These are phyloP conservation scores for Blepharisma japonicum DNA, from an alignment of 73 alveolate genomes.

Conservation along the genomic window DNA sequence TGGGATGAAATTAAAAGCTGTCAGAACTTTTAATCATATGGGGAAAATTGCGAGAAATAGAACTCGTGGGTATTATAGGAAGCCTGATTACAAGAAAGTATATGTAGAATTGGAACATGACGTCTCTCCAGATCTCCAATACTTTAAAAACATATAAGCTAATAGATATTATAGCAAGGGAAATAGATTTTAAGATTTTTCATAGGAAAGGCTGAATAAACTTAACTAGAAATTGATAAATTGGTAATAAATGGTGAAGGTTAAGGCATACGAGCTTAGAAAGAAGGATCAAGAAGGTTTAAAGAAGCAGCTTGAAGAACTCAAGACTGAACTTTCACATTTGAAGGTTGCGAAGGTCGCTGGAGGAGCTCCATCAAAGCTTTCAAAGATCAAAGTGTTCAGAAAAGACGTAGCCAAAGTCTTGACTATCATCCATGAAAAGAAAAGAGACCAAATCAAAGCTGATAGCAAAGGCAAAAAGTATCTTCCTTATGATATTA, in stretches of 20 bases:
- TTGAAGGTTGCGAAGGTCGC: slow-evolving; percentile 78
- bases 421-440: slow-evolving; percentile 80
- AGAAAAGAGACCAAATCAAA: slow-evolving; percentile 73
- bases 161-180: too few relatives aligned
- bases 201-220: too few relatives aligned
- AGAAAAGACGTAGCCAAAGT: slow-evolving; percentile 87
- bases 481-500: slow-evolving; percentile 71
- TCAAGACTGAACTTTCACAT: slow-evolving; percentile 60
- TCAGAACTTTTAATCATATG: slow-evolving; percentile 10
- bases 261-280: slow-evolving; percentile 70
- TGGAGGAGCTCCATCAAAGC: slow-evolving; percentile 76
- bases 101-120: not conserved
- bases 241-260: slow-evolving; percentile 44
- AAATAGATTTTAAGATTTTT: too few relatives aligned
- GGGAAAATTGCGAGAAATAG: slow-evolving; percentile 13
- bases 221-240: too few relatives aligned
- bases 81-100: slow-evolving; percentile 19
- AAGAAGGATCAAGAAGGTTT: slow-evolving; percentile 59
- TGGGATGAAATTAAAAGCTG: not conserved
- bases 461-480: slow-evolving; percentile 59
- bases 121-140: slow-evolving; percentile 22
- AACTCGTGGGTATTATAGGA: slow-evolving; percentile 11
- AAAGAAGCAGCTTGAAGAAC: slow-evolving; percentile 44
- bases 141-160: not conserved
- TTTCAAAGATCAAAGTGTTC: slow-evolving; percentile 68